Base-by-base conservation (phyloP, 139 green algal genomes). In the Tetradesmus lagerheimii region DNA sequence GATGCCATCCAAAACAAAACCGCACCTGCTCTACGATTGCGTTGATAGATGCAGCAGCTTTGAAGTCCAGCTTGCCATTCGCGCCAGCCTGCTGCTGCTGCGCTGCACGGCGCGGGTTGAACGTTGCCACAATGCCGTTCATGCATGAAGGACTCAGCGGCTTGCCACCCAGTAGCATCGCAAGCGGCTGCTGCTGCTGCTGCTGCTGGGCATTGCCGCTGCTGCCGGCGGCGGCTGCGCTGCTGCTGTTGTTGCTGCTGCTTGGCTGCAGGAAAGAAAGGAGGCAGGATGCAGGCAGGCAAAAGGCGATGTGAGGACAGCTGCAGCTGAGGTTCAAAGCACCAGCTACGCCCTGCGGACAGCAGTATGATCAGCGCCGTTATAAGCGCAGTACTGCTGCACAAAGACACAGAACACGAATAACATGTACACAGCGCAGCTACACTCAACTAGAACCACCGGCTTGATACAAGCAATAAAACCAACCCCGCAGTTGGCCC, bases 111-210 rank as follows among this genome's bases (percentile, higher is more conserved):
- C 45, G 80, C 6, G 94, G 95, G 86, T 88, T 93, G 92, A 97
- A 97, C 34, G 75, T 80, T 31, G 91, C 88, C 15, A 97, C 90
- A 1, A 96, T 90, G 1, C 78, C 64, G 45, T 94, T 93, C 47
- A 98, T 92, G 92, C 96, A 95, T 41, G 90, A 90, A 0, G 95
- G 95, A 71, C 93, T 86, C 67, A 98, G 75, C 9, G 95, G 88
- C 38, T 71, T 53, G 8, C 94, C 93, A 18, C 93, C 93, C 50
- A 97, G 92, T 64, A 92, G 29, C 27, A 91, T 77, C 34, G 37
- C 4, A 34, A 34, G 81, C 45, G 50, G 89, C 43, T 86, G 89
- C 82, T 74, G 41, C 82, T 92, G 83, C 77, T 87, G 38, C 75
- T 81, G 53, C 50, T 79, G 25, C 18, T 83, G 37, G 4, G 47